Base-by-base conservation (phyloP, 768 basidiomycete species). In the Dioszegia hungarica region DNA sequence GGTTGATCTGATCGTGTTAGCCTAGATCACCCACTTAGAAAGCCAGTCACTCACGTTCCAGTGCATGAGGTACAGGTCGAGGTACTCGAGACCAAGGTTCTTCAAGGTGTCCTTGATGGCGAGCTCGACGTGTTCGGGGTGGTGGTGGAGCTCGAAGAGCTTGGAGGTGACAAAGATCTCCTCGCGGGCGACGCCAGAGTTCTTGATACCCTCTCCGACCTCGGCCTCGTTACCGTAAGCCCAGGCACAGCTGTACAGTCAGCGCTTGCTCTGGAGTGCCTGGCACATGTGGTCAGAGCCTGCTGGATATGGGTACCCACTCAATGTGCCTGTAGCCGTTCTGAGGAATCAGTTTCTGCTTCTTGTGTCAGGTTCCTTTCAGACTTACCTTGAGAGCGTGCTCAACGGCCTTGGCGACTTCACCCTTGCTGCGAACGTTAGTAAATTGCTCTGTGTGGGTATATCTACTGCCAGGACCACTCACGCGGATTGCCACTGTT, bases 51-150 rank as follows among this genome's bases (percentile, higher is more conserved):
- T 40, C 56, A 53, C 50, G 48, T 65, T 86, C 87, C 87, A 90
- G 68, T 89, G 87, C 57, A 89, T 86, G 47, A 91, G 77, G 70
- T 89, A 90, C 45, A 90, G 73, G 72, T 90, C 88, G 48, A 91
- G 79, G 72, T 89, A 89, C 38, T 85, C 81, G 0, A 58, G 39
- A 45, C 63, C 69, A 34, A 73, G 59, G 50, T 73, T 71, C 60
- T 73, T 67, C 25, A 73, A 50, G 43, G 67, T 83, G 56, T 88
- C 84, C 62, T 88, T 85, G 9, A 89, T 79, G 11, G 79, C 80
- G 0, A 80, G 64, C 67, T 88, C 87, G 24, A 89, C 81, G 63
- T 87, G 85, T 56, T 85, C 83, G 0, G 88, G 88, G 2, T 80
- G 79, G 66, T 90, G 88, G 71, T 73, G 71, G 20, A 70, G 49